Conservation (phyloP, 2,329 filamentous ascomycete species). For the Gaeumannomyces sp. region DNA sequence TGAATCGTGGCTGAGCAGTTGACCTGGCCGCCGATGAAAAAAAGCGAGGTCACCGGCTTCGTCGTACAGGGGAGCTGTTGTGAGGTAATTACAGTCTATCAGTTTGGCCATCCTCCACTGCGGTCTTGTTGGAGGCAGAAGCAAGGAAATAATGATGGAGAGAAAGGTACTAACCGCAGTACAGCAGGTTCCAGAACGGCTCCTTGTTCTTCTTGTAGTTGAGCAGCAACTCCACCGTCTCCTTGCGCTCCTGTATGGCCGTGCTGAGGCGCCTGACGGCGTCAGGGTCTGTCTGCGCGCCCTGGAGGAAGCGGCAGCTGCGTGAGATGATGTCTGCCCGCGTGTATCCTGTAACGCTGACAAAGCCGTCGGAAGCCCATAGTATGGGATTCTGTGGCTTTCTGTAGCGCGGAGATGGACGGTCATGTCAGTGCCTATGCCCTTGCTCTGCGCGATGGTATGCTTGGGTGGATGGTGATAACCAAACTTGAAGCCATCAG, state of each 20-base stretch:
- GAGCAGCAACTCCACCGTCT: constrained; percentile 38
- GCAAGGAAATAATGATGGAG: not conserved
- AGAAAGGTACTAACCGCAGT: constrained; percentile 16
- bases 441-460: too few species aligned
- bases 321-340: constrained; percentile 38
- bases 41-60: constrained; percentile 39
- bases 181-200: constrained; percentile 51
- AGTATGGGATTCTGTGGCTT: constrained; percentile 44
- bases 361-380: constrained; percentile 43
- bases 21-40: constrained; percentile 51
- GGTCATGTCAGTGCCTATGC: not conserved
- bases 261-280: constrained; percentile 31
- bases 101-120: constrained; percentile 31
- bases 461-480: too few species aligned
- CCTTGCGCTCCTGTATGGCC: constrained; percentile 30
- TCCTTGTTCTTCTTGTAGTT: constrained; percentile 43
- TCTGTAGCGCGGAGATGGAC: constrained; percentile 10
- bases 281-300: constrained; percentile 30
- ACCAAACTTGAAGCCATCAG: too few species aligned
- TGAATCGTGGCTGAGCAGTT: constrained; percentile 50
- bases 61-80: constrained; percentile 6
- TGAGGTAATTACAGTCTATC: constrained; percentile 10
- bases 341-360: constrained; percentile 40
- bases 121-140: constrained; percentile 32
- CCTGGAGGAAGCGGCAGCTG: constrained; percentile 45